Base-by-base conservation (phyloP, 345 rosid genomes). In the Dipteronia dyeriana region DNA sequence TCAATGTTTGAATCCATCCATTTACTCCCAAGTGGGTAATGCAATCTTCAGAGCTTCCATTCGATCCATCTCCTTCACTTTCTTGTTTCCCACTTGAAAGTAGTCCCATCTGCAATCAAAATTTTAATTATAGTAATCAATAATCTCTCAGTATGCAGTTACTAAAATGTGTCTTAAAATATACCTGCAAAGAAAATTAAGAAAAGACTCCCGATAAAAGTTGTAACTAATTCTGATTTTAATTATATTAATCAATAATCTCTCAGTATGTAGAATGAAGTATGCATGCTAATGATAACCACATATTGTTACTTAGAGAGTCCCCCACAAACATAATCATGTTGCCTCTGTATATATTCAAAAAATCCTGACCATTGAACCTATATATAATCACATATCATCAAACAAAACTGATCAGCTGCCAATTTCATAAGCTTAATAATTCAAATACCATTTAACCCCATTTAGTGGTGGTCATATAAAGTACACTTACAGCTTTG, bases 11-110 rank as follows among this genome's bases (percentile, higher is more conserved):
- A 39, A 31, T 88, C 95, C 49, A 90, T 72, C 94, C 94, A 91
- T 20, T 80, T 87, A 19, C 85, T 78, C 95, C 95, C 94, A 92
- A 66, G 95, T 92, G 5, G 87, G 88, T 39, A 92, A 71, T 22
- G 92, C 97, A 56, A 83, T 88, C 81, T 70, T 78, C 75, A 82
- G 82, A 19, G 95, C 92, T 79, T 82, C 86, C 88, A 88, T 80
- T 60, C 86, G 85, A 68, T 91, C 82, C 97, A 92, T 91, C 23
- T 88, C 91, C 20, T 83, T 79, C 74, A 70, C 70, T 2, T 75
- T n/a, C 60, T 19, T 53, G 57, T 82, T 53, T 66, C 95, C 94
- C 73, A 71, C 77, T 80, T 85, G 88, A 70, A 92, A 83, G 71
- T 86, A 91, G 66, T 87, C 84, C 95, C 95, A 92, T 25, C 94